A percentile compares a stretch with the other conserved stretches of the same genome.
Conservation (phyloP, 2,329 filamentous ascomycete species). For the Fusarium sterilihyphosum region DNA sequence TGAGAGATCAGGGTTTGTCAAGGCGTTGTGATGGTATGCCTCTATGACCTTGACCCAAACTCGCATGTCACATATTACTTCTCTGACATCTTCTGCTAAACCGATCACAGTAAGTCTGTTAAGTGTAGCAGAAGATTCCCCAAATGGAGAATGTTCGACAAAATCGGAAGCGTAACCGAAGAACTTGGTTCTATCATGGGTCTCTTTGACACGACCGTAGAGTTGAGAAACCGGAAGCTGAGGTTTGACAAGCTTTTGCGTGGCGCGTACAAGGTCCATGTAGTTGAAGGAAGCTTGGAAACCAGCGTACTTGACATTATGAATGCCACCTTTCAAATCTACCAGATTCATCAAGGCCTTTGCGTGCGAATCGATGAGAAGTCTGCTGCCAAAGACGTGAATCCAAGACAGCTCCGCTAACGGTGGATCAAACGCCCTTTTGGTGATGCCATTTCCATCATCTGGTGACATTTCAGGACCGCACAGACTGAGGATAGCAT, state of each 20-base stretch:
- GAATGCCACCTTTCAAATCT: background rate
- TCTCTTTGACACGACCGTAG: background rate
- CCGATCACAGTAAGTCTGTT: too few species aligned
- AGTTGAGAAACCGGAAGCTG: background rate
- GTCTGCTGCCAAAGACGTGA: constrained; percentile 4
- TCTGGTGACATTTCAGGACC: background rate
- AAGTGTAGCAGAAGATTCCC: too few species aligned
- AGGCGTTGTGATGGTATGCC: background rate
- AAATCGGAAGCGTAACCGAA: background rate
- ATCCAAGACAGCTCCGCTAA: constrained; percentile 6
- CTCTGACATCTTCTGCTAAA: background rate
- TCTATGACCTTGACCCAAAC: background rate
- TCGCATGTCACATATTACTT: background rate
- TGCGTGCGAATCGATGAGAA: background rate
- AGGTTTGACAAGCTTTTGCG: background rate
- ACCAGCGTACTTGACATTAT: background rate
- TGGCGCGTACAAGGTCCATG: constrained; percentile 6
- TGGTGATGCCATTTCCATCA: background rate
- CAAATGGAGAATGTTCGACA: too few species aligned
- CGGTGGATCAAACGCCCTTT: background rate
- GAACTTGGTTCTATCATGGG: background rate
- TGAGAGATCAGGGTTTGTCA: background rate
- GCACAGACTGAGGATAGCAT: constrained; percentile 3
- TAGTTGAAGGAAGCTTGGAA: constrained; percentile 18
- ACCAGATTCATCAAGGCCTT: background rate